Evolutionary conservation across 768 basidiomycete genomes (phyloP), one percentile per base, ranked within the genome.

Genomic region (Rickenella mellea): DNA sequence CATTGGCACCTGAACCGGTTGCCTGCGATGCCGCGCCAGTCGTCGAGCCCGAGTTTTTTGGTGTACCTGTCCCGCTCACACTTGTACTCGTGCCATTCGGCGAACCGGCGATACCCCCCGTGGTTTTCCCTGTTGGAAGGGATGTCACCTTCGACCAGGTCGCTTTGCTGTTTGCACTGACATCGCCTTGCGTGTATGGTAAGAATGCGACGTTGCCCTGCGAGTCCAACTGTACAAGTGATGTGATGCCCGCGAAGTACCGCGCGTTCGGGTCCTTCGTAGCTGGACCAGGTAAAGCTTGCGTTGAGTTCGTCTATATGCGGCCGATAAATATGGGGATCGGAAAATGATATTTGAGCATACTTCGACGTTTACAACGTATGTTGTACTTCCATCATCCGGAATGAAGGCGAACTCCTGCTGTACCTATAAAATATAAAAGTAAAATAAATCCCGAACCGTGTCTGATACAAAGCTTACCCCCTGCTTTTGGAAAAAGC

Each of bases 391-490:
- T 48, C 76, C 75, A 55, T 89, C 81, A 55, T 80, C 70, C 15
- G 87, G 85, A 45, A 89, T 69, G 62, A 78, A 90, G 2, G 80
- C 83, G 54, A 89, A 80, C 57, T 83, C 77, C 44, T 78, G 67
- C 51, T 85, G 83, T 11, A 80, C 77, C 70, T 80, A 37, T 8
- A 37, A 8, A 35, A 19, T 5, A 19, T 7, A 22, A 29, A 5
- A 11, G 37, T 14, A 26, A 30, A 48, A 35, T 6, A 19, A 36
- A 29, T 24, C 4, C 6, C 19, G 27, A 41, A 20, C n/a, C 31
- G 32, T 2, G 9, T 19, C 10, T 20, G 10, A 12, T 22, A 17
- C 27, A 21, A 32, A 41, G 52, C 75, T 40, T 57, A 76, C 81
- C 37, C 70, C 73, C 28, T 47, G 46, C 0, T 60, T 57, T 50